These are phyloP conservation scores for Gossypium trilobum DNA, from an alignment of 441 rosid genomes.

Conservation along the genomic window DNA sequence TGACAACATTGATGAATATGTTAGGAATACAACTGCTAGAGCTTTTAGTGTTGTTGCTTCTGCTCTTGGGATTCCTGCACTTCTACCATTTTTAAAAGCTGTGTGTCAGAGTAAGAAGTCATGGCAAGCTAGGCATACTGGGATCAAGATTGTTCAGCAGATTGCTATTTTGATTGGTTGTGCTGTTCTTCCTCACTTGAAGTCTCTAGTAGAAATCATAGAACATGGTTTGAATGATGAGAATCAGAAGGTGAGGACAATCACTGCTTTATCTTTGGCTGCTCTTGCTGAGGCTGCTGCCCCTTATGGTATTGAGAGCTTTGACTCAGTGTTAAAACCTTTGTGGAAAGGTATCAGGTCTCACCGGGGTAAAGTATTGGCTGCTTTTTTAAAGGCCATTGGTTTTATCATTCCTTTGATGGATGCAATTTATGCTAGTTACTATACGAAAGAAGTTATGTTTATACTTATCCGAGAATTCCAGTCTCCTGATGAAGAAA, in stretches of 20 bases:
- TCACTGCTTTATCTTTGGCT: conserved; percentile 89
- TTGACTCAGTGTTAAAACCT: conserved; percentile 86
- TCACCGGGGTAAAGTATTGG: conserved; percentile 92
- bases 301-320: conserved; percentile 95
- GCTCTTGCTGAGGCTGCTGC: conserved; percentile 99
- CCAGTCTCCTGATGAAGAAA: conserved; percentile 96
- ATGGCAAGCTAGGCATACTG: conserved; percentile 99
- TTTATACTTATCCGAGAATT: conserved; percentile 79
- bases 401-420: conserved; percentile 93
- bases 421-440: conserved; percentile 92
- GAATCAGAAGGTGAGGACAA: conserved; percentile 91
- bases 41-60: conserved; percentile 98
- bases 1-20: conserved; percentile 89
- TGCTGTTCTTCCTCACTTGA: conserved; percentile 90
- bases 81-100: conserved; percentile 82
- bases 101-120: conserved; percentile 97
- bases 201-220: conserved; percentile 80
- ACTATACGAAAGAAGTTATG: conserved; percentile 92
- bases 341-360: conserved; percentile 95
- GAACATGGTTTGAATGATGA: conserved; percentile 93
- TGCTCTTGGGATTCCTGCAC: conserved; percentile 89
- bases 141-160: conserved; percentile 97
- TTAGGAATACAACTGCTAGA: conserved; percentile 92
- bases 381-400: conserved; percentile 93
- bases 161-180: conserved; percentile 92